Percentiles rank a stretch among this genome's conserved stretches.
These are phyloP conservation scores for Metschnikowia amazonensis DNA, from an alignment of 805 yeast species.

Conservation along the genomic window DNA sequence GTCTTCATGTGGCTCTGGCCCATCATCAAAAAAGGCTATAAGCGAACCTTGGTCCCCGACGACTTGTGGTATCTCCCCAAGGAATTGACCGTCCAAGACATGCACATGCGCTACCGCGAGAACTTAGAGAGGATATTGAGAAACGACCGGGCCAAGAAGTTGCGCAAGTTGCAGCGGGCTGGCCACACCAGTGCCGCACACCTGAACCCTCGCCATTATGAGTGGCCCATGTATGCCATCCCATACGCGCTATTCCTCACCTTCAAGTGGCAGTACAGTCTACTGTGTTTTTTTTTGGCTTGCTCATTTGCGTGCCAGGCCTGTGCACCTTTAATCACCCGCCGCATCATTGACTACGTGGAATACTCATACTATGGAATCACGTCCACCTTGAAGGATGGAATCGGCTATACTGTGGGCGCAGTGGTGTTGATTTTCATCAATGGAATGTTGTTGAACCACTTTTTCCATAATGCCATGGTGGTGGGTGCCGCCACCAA, in stretches of 20 bases:
- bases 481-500: conserved; percentile 41
- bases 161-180: conserved; percentile 10
- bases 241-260: conserved; percentile 47
- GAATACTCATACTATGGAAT: conserved; percentile 45
- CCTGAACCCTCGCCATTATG: conserved; percentile 21
- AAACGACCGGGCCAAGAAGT: conserved; percentile 20
- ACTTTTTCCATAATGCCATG: conserved; percentile 41
- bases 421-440: conserved; percentile 50
- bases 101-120: conserved; percentile 29
- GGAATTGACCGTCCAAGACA: conserved; percentile 32
- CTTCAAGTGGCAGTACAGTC: conserved; percentile 42
- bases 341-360: conserved; percentile 63
- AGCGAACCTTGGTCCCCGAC: conserved; percentile 34
- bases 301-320: conserved; percentile 49
- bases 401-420: conserved; percentile 77
- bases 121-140: conserved; percentile 23
- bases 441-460: conserved; percentile 40
- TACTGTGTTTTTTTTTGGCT: conserved; percentile 40
- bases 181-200: not conserved
- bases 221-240: conserved; percentile 40
- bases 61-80: conserved; percentile 38
- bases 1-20: conserved; percentile 41
- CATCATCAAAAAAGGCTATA: conserved; percentile 38
- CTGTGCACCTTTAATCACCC: conserved; percentile 63
- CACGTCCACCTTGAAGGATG: conserved; percentile 45